Evolutionary conservation across 106 monocot genomes (phyloP), one percentile per base, ranked within the genome.

Genomic region (Hemerocallis citrina): DNA sequence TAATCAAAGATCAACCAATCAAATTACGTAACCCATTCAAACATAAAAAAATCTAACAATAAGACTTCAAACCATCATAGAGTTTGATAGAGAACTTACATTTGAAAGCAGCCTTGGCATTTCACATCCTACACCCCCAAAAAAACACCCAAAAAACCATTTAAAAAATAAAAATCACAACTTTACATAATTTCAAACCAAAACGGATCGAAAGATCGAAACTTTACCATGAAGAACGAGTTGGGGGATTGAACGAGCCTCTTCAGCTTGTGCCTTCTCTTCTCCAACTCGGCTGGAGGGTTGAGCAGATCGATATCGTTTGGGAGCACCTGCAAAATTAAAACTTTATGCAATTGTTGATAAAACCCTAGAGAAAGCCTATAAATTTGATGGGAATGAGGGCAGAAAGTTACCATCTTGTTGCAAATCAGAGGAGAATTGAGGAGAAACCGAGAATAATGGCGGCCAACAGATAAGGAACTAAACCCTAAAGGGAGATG

Each of bases 161-260:
- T 42, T 15, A 34, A 28, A n/a, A 7, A 55, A 52, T 6, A 57
- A 22, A 56, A 46, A 16, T 5, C 55, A 46, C 22, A 27, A 3
- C 5, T 17, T 16, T 44, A 17, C 50, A 25, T 9, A 11, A 25
- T 25, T 4, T 50, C 1, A 1, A 1, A 27, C 25, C 3, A 41
- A 41, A 50, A 50, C 9, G 15, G 44, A 44, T 0, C 23, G 25
- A 13, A 13, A 50, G 13, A 27, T 1, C 3, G 55, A 32, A 15
- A 33, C 29, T 17, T 3, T 68, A 85, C 85, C 85, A 85, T 85
- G 74, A 85, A 85, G 61, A 78, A 85, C 31, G 85, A 85, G 34
- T 85, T 85, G 22, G 85, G 85, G 0, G 85, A 85, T 65, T 85
- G 85, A 29, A 85, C 81, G n/a, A 85, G 81, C 23, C 85, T 66